Base-by-base conservation (phyloP, 1,284 basidiomycete species). In the Sparassis latifolia region DNA sequence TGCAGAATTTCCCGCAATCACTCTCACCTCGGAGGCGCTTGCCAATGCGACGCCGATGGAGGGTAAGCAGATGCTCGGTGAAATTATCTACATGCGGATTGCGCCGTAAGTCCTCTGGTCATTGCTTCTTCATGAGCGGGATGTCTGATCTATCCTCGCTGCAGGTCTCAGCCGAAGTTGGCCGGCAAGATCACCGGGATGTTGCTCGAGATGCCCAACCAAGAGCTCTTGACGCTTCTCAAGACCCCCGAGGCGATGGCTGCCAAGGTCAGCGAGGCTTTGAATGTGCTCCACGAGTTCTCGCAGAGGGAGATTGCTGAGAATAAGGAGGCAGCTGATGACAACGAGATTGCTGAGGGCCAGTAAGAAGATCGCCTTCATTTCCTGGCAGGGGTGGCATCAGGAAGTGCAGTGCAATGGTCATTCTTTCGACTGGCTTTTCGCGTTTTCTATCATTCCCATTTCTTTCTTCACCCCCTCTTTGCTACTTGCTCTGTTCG, bases 141-240 rank as follows among this genome's bases (percentile, higher is more conserved):
- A 28, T 49, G 49, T 54, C 49, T 51, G 38, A 20, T 20, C 20
- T 20, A 20, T 20, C 20, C 20, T 20, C 20, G 20, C 56, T 50
- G 4, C 60, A 89, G 84, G 27, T 59, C 78, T 43, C 80, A 89
- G 55, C 90, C 92, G 51, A 92, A 95, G 40, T 77, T 96, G 63
- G 92, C 95, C 54, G 94, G 94, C 58, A 97, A 97, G 80, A 97
- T 97, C 69, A 97, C 94, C 51, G 94, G 91, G 53, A 96, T 97
- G 93, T 76, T 97, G 61, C 82, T 96, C 58, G 94, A 97, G 81
- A 97, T 97, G 92, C 93, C 97, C 71, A 95, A 95, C 73, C 67
- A 78, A 49, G 94, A 97, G 72, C 78, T 97, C 44, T 73, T 97
- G 37, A 84, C 89, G 69, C 80, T 97, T 52, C 73, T 97, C 61